Percentiles rank a stretch among this genome's conserved stretches.
These are phyloP conservation scores for Lactarius sp. DNA, from an alignment of 768 basidiomycete genomes.

Conservation along the genomic window DNA sequence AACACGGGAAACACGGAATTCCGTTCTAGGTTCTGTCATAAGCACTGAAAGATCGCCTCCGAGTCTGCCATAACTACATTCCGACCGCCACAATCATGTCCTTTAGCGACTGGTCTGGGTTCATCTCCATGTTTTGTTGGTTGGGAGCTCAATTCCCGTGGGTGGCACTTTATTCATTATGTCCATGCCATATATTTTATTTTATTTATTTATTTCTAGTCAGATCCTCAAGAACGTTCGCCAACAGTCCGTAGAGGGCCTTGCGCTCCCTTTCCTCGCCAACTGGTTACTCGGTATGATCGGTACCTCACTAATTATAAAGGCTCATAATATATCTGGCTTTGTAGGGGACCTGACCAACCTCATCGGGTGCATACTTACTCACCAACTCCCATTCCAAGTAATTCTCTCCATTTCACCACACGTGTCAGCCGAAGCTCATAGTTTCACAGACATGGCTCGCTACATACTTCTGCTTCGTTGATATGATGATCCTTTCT, in stretches of 20 bases:
- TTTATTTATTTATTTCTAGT: constrained; percentile 36
- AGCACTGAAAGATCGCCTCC: too few relatives aligned
- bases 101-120: constrained; percentile 64
- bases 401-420: constrained; percentile 37
- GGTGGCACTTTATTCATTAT: constrained; percentile 33
- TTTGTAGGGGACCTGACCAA: constrained; percentile 84
- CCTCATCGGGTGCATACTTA: constrained; percentile 85
- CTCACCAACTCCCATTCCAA: constrained; percentile 92
- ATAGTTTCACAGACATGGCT: constrained; percentile 64
- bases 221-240: constrained; percentile 79
- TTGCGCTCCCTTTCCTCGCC: constrained; percentile 87
- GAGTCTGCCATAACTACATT: constrained; percentile 3
- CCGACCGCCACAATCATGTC: constrained; percentile 26
- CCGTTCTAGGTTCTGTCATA: background rate
- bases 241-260: constrained; percentile 77
- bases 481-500: constrained; percentile 68
- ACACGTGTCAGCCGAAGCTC: constrained; percentile 17
- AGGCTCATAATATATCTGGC: background rate
- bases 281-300: constrained; percentile 86
- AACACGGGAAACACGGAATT: background rate
- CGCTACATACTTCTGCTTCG: constrained; percentile 82
- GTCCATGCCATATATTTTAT: background rate
- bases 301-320: background rate
- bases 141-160: constrained; percentile 86
- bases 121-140: constrained; percentile 73